phyloP scores from a whole-genome alignment of 768 basidiomycete species.

The Lactifluus rugatus region DNA sequence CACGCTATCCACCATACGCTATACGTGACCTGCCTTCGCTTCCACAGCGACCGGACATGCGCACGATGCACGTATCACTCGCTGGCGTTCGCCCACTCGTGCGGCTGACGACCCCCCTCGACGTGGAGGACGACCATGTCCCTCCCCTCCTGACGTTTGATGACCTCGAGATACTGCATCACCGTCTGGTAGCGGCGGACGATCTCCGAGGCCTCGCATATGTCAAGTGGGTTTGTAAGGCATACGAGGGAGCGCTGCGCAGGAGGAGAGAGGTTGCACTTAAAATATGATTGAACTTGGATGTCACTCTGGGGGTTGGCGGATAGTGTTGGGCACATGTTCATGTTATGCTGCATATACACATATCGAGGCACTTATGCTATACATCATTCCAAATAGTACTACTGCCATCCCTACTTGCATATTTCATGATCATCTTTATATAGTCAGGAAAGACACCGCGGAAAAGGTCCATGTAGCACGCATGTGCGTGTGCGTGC shows the following conservation, averaged over 20 bases:
- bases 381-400: slow-evolving; percentile 9
- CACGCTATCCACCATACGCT: slow-evolving; percentile 50
- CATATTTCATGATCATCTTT: background rate
- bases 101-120: slow-evolving; percentile 47
- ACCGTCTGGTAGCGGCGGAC: slow-evolving; percentile 44
- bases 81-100: slow-evolving; percentile 56
- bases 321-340: background rate
- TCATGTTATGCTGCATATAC: slow-evolving; percentile 3
- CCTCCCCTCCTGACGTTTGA: slow-evolving; percentile 70
- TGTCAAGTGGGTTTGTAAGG: slow-evolving; percentile 61
- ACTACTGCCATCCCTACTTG: slow-evolving; percentile 1
- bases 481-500: background rate
- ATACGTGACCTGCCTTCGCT: slow-evolving; percentile 30
- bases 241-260: slow-evolving; percentile 62
- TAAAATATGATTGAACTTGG: background rate
- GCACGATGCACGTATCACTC: slow-evolving; percentile 46
- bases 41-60: slow-evolving; percentile 19
- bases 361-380: slow-evolving; percentile 2
- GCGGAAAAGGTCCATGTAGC: background rate
- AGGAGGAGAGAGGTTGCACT: slow-evolving; percentile 39
- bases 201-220: slow-evolving; percentile 45
- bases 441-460: background rate
- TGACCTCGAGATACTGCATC: slow-evolving; percentile 74
- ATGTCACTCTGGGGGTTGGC: too few species aligned
- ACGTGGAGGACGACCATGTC: slow-evolving; percentile 65